phyloP scores from a whole-genome alignment of 345 rosid species.

The Eucalyptus leucophloia region DNA sequence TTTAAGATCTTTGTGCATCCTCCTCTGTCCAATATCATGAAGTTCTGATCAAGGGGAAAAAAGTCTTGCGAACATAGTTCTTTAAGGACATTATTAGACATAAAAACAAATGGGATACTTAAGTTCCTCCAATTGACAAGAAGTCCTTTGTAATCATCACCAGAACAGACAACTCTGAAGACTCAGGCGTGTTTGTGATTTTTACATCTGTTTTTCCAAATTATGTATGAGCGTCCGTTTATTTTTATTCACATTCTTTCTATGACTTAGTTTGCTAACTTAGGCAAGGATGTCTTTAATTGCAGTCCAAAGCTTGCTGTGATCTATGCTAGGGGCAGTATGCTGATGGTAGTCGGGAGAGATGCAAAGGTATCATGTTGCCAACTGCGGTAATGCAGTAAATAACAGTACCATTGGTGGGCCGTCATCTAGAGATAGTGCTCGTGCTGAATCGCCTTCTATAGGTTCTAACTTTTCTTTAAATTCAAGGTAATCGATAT shows the following conservation, averaged over 20 bases:
- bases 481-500: constrained; percentile 51
- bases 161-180: not conserved
- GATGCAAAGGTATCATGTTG: constrained; percentile 97
- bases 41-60: not conserved
- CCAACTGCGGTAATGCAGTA: constrained; percentile 93
- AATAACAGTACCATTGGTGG: constrained; percentile 72
- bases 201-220: not conserved
- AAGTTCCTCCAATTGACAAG: not conserved
- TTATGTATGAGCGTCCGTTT: not conserved
- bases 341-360: constrained; percentile 86
- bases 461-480: constrained; percentile 43
- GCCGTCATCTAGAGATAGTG: constrained; percentile 62
- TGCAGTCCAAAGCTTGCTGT: constrained; percentile 25
- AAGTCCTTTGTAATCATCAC: not conserved
- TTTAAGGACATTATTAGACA: not conserved
- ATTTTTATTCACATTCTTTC: not conserved
- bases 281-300: not conserved
- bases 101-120: not conserved
- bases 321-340: constrained; percentile 69
- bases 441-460: constrained; percentile 74
- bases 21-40: not conserved
- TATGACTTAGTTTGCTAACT: not conserved
- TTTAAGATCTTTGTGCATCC: not conserved
- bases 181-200: not conserved
- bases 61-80: not conserved